Base-by-base conservation (phyloP, 1,284 basidiomycete genomes). In the Neonothopanus nambi region DNA sequence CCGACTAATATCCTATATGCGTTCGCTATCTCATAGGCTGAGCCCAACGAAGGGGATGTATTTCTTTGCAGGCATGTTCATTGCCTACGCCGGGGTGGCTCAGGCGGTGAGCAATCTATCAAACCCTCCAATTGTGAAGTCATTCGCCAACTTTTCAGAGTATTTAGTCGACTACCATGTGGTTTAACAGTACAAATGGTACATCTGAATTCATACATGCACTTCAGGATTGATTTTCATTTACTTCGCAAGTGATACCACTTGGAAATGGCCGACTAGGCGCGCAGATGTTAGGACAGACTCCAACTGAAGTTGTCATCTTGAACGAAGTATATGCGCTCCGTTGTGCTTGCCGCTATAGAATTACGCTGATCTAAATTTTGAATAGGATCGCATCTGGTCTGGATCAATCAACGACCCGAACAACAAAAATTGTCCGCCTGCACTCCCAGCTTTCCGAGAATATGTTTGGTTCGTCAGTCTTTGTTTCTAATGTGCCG, bases 381-480 rank as follows among this genome's bases (percentile, higher is more conserved):
- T 24, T 8, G 20, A 15, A 8, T 21, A 57, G 57, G 57, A 58
- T 50, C 57, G 50, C 37, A 58, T 58, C n/a, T 58, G 57, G 57
- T 58, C 57, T n/a, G 57, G 57, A 9, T 55, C 53, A 21, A 43
- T 55, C 13, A 58, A 58, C 30, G 53, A 55, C 35, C 53, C 57
- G 15, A 52, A 55, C 45, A 51, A 54, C 18, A 58, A 38, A n/a
- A 55, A 53, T 33, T 58, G 57, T 28, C 26, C 57, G 2, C 18
- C 23, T 17, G 40, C 24, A 15, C 33, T 58, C n/a, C 50, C 57
- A n/a, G 38, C 40, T 6, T 39, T 58, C 12, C 42, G 46, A 23
- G 50, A 58, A 20, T 49, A 39, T 20, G 54, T 58, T 38, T 58
- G 57, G 57, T 55, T 11, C 5, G 18, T 12, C 45, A 24, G 2